Base-by-base conservation (phyloP, 495 filamentous ascomycete species). In the Penicillium waksmanii region DNA sequence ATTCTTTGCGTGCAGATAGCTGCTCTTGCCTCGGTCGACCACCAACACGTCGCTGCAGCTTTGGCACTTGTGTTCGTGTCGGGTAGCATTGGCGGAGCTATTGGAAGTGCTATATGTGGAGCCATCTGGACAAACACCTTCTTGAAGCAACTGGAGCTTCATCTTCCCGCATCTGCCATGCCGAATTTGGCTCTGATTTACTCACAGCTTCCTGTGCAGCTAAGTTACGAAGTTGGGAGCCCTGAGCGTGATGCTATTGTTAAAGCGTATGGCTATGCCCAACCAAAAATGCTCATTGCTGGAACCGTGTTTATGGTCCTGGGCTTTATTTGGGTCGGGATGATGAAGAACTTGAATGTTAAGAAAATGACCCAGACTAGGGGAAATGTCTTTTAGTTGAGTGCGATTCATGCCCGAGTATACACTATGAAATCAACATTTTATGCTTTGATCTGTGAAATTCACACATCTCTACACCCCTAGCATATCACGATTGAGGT, bases 81-180 rank as follows among this genome's bases (percentile, higher is more conserved):
- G 61, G 73, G 80, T 38, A 78, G 63, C 46, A 73, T 92, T 13
- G 90, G 90, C 15, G 87, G 84, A 38, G 83, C 84, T 8, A 82
- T 90, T 59, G 90, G 89, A 5, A 61, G 66, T 9, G 77, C 85
- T 4, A 72, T 93, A 13, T 78, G 85, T 9, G 77, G 76, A 0
- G 87, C 86, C 44, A 85, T 93, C 62, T 92, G 87, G 83, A 85
- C 81, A 5, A 77, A 80, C 57, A 76, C 80, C 33, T 84, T 90
- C 68, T 83, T 81, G n/a, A 47, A 58, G 1, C 73, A 73, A 7
- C 76, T 93, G 7, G 51, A 58, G 27, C 49, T 75, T 35, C 76
- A 84, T 58, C 78, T 93, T 2, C 89, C 89, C 0, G 69, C 60
- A 23, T 73, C 61, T 5, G 63, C 53, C 1, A 62, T 68, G 51